Evolutionary conservation across 73 alveolate species (phyloP).

Genomic region (Tetrahymena thermophila): DNA sequence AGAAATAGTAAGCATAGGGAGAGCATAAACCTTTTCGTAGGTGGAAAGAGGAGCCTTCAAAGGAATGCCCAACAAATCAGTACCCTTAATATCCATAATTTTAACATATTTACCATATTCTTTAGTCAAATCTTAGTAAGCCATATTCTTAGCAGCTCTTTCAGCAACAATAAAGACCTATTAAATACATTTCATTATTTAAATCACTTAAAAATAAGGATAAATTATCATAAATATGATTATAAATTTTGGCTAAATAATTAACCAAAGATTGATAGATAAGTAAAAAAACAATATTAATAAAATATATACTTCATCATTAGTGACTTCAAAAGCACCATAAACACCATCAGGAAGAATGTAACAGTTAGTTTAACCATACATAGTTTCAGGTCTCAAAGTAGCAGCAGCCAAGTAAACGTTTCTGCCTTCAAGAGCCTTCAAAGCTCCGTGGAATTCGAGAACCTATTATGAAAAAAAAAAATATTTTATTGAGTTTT

Average conservation of each 20-base stretch:
- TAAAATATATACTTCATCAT: slow-evolving; percentile 52
- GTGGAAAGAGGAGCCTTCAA: slow-evolving; percentile 85
- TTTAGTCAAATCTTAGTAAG: slow-evolving; percentile 83
- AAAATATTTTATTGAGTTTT: not conserved
- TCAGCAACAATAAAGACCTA: slow-evolving; percentile 67
- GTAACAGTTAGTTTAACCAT: slow-evolving; percentile 94
- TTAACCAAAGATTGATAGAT: not conserved
- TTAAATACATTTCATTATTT: not conserved
- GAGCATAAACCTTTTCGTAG: slow-evolving; percentile 80
- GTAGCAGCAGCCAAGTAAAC: slow-evolving; percentile 96
- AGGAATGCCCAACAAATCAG: slow-evolving; percentile 80
- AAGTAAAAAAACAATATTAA: not conserved
- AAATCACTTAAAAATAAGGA: no score
- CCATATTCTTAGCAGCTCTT: slow-evolving; percentile 85
- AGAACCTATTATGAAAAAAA: not conserved
- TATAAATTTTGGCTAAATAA: no score
- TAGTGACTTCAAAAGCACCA: slow-evolving; percentile 83
- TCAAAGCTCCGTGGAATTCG: slow-evolving; percentile 38
- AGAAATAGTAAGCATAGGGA: slow-evolving; percentile 93
- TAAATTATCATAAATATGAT: no score
- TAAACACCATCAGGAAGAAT: slow-evolving; percentile 93
- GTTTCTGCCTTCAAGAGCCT: slow-evolving; percentile 54
- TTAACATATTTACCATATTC: slow-evolving; percentile 46
- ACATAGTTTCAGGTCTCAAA: slow-evolving; percentile 98
- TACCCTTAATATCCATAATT: slow-evolving; percentile 65